These are phyloP conservation scores for Pythium rishiriense DNA, from an alignment of 352 stramenopile species.

Conservation along the genomic window DNA sequence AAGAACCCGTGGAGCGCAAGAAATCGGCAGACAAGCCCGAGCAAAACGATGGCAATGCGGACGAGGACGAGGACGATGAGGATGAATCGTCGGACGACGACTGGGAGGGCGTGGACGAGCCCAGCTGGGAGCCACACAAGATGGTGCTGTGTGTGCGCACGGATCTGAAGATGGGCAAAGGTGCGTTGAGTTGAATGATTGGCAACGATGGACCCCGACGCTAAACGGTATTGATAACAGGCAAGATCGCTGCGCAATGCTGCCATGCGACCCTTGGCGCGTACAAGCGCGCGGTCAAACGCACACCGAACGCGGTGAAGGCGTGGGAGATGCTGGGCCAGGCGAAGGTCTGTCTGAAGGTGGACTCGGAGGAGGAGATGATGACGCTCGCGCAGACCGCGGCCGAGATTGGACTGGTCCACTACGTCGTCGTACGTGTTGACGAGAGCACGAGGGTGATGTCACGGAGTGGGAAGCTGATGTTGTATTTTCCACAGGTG, in stretches of 20 bases:
- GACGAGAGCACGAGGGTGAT: not conserved
- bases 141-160: conserved; percentile 96
- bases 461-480: not conserved
- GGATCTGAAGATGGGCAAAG: conserved; percentile 96
- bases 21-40: conserved; percentile 9
- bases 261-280: conserved; percentile 92
- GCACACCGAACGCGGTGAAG: conserved; percentile 62
- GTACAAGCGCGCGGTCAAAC: conserved; percentile 92
- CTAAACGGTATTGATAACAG: conserved; percentile 21
- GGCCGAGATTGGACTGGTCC: conserved; percentile 57
- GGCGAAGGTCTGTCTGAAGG: conserved; percentile 85
- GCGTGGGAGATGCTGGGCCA: conserved; percentile 85
- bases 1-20: conserved; percentile 9
- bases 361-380: conserved; percentile 85
- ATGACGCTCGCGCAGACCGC: conserved; percentile 65
- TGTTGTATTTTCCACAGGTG: conserved; percentile 32
- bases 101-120: conserved; percentile 64
- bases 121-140: conserved; percentile 77
- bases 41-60: not conserved
- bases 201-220: not conserved
- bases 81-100: conserved; percentile 47
- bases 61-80: conserved; percentile 14
- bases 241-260: conserved; percentile 86
- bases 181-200: conserved; percentile 29
- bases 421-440: conserved; percentile 75